These are phyloP conservation scores for Oidiodendron maius DNA, from an alignment of 495 filamentous ascomycete species.

Conservation along the genomic window DNA sequence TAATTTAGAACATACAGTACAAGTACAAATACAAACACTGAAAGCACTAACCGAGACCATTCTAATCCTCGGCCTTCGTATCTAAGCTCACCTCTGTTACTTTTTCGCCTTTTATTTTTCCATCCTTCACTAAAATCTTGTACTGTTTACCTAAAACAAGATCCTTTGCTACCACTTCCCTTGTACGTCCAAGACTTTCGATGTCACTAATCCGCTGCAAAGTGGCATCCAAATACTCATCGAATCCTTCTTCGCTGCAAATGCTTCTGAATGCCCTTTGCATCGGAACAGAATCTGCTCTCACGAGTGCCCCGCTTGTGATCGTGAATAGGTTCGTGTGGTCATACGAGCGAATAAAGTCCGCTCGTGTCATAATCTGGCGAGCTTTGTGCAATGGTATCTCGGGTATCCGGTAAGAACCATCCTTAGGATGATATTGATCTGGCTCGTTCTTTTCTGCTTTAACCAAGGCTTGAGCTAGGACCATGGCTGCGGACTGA, in stretches of 20 bases:
- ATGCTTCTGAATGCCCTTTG: constrained; percentile 84
- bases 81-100: constrained; percentile 12
- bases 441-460: constrained; percentile 60
- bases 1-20: too few species aligned
- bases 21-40: too few species aligned
- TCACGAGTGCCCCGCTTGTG: constrained; percentile 77
- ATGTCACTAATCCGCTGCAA: constrained; percentile 81
- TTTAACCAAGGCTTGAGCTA: constrained; percentile 85
- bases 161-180: constrained; percentile 85
- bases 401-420: constrained; percentile 73
- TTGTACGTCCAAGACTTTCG: constrained; percentile 85
- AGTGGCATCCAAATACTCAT: constrained; percentile 74
- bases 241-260: constrained; percentile 65
- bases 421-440: constrained; percentile 42
- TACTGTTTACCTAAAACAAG: constrained; percentile 72
- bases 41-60: too few species aligned
- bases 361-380: constrained; percentile 88
- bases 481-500: constrained; percentile 84
- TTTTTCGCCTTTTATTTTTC: constrained; percentile 10
- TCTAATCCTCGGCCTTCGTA: constrained; percentile 4
- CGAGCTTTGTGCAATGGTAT: constrained; percentile 80
- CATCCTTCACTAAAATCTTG: constrained; percentile 42
- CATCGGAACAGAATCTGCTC: constrained; percentile 95
- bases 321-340: constrained; percentile 95
- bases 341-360: constrained; percentile 91